Evolutionary conservation across 768 basidiomycete species (phyloP), one percentile per base, ranked within the genome.

Genomic region (Tulasnella sp.): DNA sequence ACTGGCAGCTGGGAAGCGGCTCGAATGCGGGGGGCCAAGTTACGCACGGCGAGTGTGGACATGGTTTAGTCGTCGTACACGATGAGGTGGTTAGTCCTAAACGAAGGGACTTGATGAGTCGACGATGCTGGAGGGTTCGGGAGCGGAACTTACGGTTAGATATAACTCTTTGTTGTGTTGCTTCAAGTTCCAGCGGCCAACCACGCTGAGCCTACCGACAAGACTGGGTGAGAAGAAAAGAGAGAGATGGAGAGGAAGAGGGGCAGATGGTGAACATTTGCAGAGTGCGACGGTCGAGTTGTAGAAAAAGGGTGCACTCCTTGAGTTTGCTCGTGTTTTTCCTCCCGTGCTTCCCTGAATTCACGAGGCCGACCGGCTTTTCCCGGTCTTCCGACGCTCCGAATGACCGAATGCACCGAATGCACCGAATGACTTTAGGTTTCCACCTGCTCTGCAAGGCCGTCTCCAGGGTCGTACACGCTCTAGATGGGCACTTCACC

Each of bases 301-400:
- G 62, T 68, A 68, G 62, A 68, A 68, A 68, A 68, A 68, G 62
- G 62, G 62, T 34, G 31, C 27, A 27, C 31, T 27, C 62, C 27
- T 1, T 3, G 2, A 27, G 62, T 68, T 68, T 68, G 62, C 62
- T 68, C 62, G 62, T 68, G 62, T 68, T 68, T 68, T 62, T 62
- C n/a, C n/a, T 24, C 58, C n/a, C 58, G 58, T 62, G 58, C 24
- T 62, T 68, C n/a, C n/a, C 31, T 18, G 3, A 2, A 27, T 68
- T 68, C 62, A 68, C 31, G 62, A 68, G 62, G 62, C 31, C 27
- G 27, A 68, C 62, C 62, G 62, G 62, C 62, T 68, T 68, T 68
- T 68, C 62, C 62, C 62, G 62, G 62, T 68, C 1, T 68, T 68
- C 62, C 62, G 62, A 68, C 31, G 2, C 27, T 0, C 62, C 62